Base-by-base conservation (phyloP, 2,329 filamentous ascomycete genomes). In the Gyromitra esculenta region DNA sequence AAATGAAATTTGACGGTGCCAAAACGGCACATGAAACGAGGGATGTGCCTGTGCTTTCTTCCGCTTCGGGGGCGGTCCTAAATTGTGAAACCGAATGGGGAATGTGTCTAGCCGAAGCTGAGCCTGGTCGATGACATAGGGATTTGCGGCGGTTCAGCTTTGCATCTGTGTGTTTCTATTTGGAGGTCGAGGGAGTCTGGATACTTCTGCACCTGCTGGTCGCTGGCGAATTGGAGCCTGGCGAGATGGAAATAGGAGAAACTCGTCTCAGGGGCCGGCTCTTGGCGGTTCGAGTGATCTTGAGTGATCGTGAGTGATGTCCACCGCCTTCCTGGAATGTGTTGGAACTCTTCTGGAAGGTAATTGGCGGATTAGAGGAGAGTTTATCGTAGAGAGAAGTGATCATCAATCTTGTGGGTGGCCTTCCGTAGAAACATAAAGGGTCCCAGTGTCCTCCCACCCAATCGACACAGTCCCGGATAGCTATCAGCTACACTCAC, bases 61-160 rank as follows among this genome's bases (percentile, higher is more conserved):
- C 72, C 48, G 45, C 50, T 69, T 74, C 39, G 54, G 64, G 64
- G 72, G 64, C 37, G 21, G 69, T 41, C 65, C 64, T 64, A 74
- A 56, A 74, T 69, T 70, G 69, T 70, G 72, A 70, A 70, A 64
- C 72, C 31, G 31, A 70, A 74, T 63, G 57, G 65, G 65, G 64
- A 56, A 57, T 56, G 57, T 31, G 9, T 5, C 41, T 9, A 15
- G 41, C 41, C 25, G 2, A 31, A 31, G 25, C 25, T 2, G 15
- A 15, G 37, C 21, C 69, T 15, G 21, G 21, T n/a, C 59, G 64
- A 74, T 74, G 71, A 74, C 71, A 74, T 74, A 74, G 64, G 57
- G 71, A 74, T 74, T 64, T 45, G 56, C 71, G 35, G 54, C 13
- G 31, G 54, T 31, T 43, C 45, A 39, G 45, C 43, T 45, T 2